phyloP scores from a whole-genome alignment of 805 yeast genomes.

The Wickerhamomyces hampshirensis region DNA sequence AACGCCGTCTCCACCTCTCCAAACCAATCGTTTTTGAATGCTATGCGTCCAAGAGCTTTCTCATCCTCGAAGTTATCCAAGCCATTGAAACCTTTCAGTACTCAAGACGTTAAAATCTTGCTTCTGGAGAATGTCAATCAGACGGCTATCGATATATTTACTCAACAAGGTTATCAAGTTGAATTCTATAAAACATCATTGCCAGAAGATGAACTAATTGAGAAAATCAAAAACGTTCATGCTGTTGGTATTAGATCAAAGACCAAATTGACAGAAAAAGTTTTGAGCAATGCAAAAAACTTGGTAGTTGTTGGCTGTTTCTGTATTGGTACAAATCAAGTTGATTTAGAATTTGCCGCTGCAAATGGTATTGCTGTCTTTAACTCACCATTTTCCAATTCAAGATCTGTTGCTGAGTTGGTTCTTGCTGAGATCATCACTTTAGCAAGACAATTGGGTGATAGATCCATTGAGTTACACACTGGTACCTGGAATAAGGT shows the following conservation, averaged over 20 bases:
- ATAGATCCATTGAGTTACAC: conserved; percentile 93
- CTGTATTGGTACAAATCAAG: conserved; percentile 99
- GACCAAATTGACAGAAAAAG: conserved; percentile 78
- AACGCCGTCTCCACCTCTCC: conserved; percentile 83
- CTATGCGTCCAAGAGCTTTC: conserved; percentile 39
- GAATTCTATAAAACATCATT: conserved; percentile 88
- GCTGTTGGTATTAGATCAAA: conserved; percentile 98
- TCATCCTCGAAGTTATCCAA: conserved; percentile 49
- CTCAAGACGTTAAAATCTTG: conserved; percentile 91
- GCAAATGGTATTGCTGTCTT: conserved; percentile 91
- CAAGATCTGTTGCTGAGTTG: conserved; percentile 96
- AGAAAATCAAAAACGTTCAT: conserved; percentile 88
- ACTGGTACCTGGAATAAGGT: conserved; percentile 98
- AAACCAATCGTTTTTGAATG: conserved; percentile 59
- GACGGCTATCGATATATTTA: conserved; percentile 85
- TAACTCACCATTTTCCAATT: conserved; percentile 97
- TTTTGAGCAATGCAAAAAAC: conserved; percentile 82
- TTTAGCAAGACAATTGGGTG: conserved; percentile 94
- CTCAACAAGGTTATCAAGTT: conserved; percentile 92
- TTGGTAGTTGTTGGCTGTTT: conserved; percentile 92
- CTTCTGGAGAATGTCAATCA: conserved; percentile 89
- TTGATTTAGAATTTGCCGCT: conserved; percentile 88
- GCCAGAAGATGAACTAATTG: conserved; percentile 90
- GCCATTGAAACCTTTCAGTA: conserved; percentile 87
- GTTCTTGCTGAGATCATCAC: conserved; percentile 93